Evolutionary conservation across 345 rosid genomes (phyloP).

Genomic region (Erodium maritimum): DNA sequence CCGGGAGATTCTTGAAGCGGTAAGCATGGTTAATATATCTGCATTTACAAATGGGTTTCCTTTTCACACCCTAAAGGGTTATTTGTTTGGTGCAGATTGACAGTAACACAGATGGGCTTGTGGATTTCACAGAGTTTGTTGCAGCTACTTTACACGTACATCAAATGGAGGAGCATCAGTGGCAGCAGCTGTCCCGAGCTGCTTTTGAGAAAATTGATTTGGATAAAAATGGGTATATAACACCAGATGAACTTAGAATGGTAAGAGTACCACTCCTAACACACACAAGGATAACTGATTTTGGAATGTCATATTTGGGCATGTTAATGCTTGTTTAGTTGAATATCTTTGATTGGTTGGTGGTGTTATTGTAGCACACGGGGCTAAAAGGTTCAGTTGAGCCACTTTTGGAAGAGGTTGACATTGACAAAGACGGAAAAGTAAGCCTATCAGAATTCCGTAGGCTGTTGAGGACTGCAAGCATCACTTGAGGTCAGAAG

Average conservation of each 20-base stretch:
- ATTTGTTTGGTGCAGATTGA: conserved; percentile 28
- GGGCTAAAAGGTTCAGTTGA: conserved; percentile 37
- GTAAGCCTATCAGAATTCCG: conserved; percentile 40
- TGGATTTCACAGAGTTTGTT: conserved; percentile 42
- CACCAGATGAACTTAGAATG: conserved; percentile 45
- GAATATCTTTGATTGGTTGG: too few relatives aligned
- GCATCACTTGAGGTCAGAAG: too few relatives aligned
- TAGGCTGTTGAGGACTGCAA: conserved; percentile 38
- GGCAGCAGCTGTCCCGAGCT: conserved; percentile 31
- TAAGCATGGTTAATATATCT: too few relatives aligned
- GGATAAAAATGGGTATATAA: conserved; percentile 37
- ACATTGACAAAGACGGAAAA: conserved; percentile 42
- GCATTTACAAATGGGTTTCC: too few relatives aligned
- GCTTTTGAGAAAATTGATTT: conserved; percentile 41
- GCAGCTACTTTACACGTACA: conserved; percentile 44
- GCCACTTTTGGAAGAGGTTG: conserved; percentile 47
- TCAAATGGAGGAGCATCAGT: conserved; percentile 40
- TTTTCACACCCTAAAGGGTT: neutral
- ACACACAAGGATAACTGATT: too few relatives aligned
- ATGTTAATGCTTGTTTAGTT: too few relatives aligned
- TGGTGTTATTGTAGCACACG: conserved; percentile 23
- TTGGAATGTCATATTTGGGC: too few relatives aligned
- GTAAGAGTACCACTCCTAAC: too few relatives aligned
- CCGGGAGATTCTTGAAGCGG: conserved; percentile 38
- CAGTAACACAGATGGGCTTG: conserved; percentile 39